Percentiles rank a stretch among this genome's conserved stretches.
Conservation (phyloP, 306 rosid species). For the Sesbania bispinosa region DNA sequence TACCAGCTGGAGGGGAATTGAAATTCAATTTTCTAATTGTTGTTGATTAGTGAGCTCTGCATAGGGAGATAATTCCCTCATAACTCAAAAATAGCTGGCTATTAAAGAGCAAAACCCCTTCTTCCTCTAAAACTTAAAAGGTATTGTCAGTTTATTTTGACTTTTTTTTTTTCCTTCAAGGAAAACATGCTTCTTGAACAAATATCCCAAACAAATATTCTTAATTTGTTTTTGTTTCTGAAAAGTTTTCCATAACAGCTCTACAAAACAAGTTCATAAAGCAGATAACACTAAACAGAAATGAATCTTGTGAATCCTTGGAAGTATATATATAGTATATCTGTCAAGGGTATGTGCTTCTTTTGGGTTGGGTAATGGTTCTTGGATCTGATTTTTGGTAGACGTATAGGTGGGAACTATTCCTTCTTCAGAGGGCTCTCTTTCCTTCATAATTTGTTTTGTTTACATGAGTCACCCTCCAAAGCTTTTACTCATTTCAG, state of each 20-base stretch:
- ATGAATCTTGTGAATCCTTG: not conserved
- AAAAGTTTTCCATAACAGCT: too few species aligned
- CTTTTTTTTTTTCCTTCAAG: not conserved
- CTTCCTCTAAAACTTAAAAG: too few species aligned
- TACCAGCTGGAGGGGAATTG: not conserved
- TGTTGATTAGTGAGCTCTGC: not conserved
- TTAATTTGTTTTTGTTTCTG: too few species aligned
- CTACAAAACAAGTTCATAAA: too few species aligned
- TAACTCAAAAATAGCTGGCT: not conserved
- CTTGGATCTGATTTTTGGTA: not conserved
- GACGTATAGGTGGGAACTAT: not conserved
- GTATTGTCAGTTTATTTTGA: too few species aligned
- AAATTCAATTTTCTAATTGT: not conserved
- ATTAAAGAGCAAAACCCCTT: too few species aligned
- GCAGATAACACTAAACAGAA: not conserved
- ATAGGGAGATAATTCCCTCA: not conserved
- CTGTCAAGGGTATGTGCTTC: not conserved
- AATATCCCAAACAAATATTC: not conserved
- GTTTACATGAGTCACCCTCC: not conserved
- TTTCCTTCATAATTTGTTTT: not conserved
- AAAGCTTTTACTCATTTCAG: not conserved
- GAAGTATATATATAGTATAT: not conserved
- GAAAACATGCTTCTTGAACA: not conserved
- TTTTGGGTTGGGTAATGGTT: not conserved
- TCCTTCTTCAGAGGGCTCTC: not conserved